Base-by-base conservation (phyloP, 139 green algal species). In the Ettlia oleoabundans region DNA sequence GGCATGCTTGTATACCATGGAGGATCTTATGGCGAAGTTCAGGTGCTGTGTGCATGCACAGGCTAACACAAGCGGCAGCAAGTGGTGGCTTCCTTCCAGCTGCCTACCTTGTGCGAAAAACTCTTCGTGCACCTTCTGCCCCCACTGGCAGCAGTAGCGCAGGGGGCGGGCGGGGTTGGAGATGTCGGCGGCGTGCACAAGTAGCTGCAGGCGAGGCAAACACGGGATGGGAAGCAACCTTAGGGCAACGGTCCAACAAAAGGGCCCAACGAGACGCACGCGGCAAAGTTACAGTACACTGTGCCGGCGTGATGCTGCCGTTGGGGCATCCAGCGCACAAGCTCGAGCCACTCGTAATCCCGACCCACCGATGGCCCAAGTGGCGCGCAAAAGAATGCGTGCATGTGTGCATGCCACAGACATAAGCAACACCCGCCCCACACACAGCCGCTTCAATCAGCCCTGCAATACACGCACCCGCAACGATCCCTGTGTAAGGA, bases 161-260 rank as follows among this genome's bases (percentile, higher is more conserved):
- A 86, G 78, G 35, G 83, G 89, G 40, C 89, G 86, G 30, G 85
- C 88, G 24, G 88, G 90, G 85, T 93, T 94, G 77, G 70, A 86
- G 58, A 94, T 93, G 88, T 94, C 91, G n/a, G 86, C 87, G 51
- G 62, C 86, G 71, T 94, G 89, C n/a, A 94, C 67, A 40, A 88
- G 41, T 80, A 93, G 87, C 80, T 81, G 80, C 51, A 37, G 73
- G 22, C 15, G 1, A 26, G 40, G 40, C 15, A 28, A 15, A 58
- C 13, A 58, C 13, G 47, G 15, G 47, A 58, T 58, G 47, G 47
- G 47, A 58, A 15, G 47, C 47, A 15, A 15, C 47, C 47, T 58
- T 24, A 24, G 47, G n/a, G n/a, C n/a, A 58, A 24, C 15, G 10
- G 13, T 58, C 47, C 15, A 58, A 58, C 47, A 58, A 10, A 58